A percentile compares a stretch with the other conserved stretches of the same genome.
Evolutionary conservation across 805 yeast species (phyloP).

Genomic region (Diddensiella santjacobensis): DNA sequence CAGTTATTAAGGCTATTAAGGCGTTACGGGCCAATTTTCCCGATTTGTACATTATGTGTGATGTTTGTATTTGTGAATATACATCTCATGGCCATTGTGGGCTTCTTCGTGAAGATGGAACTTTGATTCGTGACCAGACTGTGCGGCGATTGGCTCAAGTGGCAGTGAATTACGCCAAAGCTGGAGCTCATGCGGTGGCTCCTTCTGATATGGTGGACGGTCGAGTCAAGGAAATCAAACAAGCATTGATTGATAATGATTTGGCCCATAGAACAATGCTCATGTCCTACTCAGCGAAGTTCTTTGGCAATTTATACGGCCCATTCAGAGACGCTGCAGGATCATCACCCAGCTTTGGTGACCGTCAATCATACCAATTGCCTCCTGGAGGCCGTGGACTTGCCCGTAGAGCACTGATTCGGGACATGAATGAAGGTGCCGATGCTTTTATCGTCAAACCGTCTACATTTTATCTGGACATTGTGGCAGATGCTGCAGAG

Average conservation of each 20-base stretch:
- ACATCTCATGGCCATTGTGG: constrained; percentile 99
- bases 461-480: constrained; percentile 88
- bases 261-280: constrained; percentile 85
- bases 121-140: constrained; percentile 68
- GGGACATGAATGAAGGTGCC: constrained; percentile 90
- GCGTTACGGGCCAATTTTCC: constrained; percentile 67
- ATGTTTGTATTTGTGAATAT: constrained; percentile 94
- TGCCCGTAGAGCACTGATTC: constrained; percentile 82
- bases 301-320: constrained; percentile 86
- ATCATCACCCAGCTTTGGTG: constrained; percentile 83
- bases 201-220: constrained; percentile 99
- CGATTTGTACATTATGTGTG: constrained; percentile 81
- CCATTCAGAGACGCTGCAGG: constrained; percentile 99
- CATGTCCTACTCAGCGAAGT: constrained; percentile 93
- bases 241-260: constrained; percentile 73
- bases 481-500: constrained; percentile 81
- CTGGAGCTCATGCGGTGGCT: constrained; percentile 94
- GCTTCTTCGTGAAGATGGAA: constrained; percentile 78
- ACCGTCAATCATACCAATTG: constrained; percentile 86
- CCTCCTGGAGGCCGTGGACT: constrained; percentile 92
- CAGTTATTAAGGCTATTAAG: constrained; percentile 79
- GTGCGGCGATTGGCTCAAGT: constrained; percentile 88
- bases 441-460: constrained; percentile 96
- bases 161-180: constrained; percentile 90
- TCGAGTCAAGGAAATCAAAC: constrained; percentile 80